A percentile compares a stretch with the other conserved stretches of the same genome.
phyloP scores from a whole-genome alignment of 2,329 filamentous ascomycete species.

The Neocucurbitaria cava region DNA sequence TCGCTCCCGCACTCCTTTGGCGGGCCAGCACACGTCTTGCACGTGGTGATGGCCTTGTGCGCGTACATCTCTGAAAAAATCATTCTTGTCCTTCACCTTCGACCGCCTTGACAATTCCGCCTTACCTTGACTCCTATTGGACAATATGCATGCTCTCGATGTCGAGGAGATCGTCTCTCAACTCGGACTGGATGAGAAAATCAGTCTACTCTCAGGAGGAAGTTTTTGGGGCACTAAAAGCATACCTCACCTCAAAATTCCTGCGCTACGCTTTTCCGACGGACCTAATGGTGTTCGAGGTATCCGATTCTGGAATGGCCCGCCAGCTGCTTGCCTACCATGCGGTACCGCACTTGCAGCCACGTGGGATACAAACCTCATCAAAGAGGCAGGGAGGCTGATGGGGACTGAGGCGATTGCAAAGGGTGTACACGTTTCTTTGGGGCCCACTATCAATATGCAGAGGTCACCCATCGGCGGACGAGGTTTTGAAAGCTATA shows the following conservation, averaged over 20 bases:
- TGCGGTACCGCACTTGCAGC: slow-evolving; percentile 69
- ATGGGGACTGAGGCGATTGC: slow-evolving; percentile 67
- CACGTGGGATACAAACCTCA: slow-evolving; percentile 74
- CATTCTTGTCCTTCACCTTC: not conserved
- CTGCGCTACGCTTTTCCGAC: slow-evolving; percentile 52
- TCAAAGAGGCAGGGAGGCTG: slow-evolving; percentile 69
- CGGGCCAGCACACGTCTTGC: too few relatives aligned
- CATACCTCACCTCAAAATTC: slow-evolving; percentile 58
- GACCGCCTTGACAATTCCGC: not conserved
- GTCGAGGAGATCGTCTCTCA: slow-evolving; percentile 1
- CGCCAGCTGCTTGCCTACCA: slow-evolving; percentile 70
- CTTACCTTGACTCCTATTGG: not conserved
- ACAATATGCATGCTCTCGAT: not conserved
- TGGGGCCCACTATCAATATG: slow-evolving; percentile 40
- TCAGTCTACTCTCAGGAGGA: slow-evolving; percentile 5
- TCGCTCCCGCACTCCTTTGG: not conserved
- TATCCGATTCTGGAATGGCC: slow-evolving; percentile 65
- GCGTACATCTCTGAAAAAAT: not conserved
- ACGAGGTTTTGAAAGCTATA: slow-evolving; percentile 17
- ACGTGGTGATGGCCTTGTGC: not conserved
- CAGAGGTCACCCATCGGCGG: slow-evolving; percentile 16
- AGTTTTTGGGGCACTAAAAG: slow-evolving; percentile 69
- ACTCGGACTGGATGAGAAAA: slow-evolving; percentile 13
- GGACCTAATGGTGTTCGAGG: slow-evolving; percentile 72
- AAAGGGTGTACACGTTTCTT: slow-evolving; percentile 12